Conservation (phyloP, 257 asterid genomes). For the Solanum gandarillasii region DNA sequence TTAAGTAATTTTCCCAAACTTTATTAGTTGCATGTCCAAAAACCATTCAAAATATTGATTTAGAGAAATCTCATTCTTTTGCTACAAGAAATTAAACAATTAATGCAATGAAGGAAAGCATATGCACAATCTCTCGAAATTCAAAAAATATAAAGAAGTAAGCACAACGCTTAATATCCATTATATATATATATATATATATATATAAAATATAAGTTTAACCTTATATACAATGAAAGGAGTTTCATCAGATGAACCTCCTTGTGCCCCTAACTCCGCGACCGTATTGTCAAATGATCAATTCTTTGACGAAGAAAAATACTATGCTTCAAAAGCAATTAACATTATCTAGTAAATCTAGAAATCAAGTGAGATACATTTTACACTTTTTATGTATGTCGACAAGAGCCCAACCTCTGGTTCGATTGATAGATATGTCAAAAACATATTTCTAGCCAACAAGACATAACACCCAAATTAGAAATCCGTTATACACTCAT, state of each 20-base stretch:
- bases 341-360: background rate
- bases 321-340: background rate
- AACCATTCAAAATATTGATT: background rate
- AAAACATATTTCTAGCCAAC: background rate
- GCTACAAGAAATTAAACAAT: background rate
- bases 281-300: background rate
- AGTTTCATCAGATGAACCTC: background rate
- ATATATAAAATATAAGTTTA: background rate
- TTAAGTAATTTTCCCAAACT: background rate
- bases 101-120: background rate
- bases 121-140: background rate
- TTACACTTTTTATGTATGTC: background rate
- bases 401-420: background rate
- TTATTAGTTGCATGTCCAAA: background rate
- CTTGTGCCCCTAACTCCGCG: background rate
- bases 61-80: background rate
- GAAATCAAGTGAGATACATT: background rate
- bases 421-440: background rate
- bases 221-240: background rate
- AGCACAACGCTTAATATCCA: background rate
- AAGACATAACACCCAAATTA: background rate
- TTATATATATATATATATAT: background rate
- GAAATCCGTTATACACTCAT: conserved; percentile 28
- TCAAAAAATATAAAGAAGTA: background rate
- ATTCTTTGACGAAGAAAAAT: background rate